Evolutionary conservation across 306 rosid genomes (phyloP).

Genomic region (Boehmeria nivea): DNA sequence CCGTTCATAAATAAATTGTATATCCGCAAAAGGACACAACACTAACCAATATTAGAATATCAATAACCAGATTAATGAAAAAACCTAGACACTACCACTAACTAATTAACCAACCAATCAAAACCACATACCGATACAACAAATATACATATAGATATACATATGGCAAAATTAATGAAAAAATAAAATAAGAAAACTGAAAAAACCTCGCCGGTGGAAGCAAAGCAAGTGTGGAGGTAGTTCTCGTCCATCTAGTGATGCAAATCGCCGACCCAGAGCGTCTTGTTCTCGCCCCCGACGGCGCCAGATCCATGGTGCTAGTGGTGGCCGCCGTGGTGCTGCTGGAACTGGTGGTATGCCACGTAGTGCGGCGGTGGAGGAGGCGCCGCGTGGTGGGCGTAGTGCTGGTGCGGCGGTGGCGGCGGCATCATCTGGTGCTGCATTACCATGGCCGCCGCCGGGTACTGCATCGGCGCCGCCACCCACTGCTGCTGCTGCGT

Average conservation of each 20-base stretch:
- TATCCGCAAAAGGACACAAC: too few relatives aligned
- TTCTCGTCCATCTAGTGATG: constrained; percentile 96
- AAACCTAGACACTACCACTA: too few relatives aligned
- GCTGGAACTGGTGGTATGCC: constrained; percentile 46
- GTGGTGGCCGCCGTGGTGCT: constrained; percentile 47
- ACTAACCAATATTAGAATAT: too few relatives aligned
- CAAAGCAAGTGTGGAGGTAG: constrained; percentile 79
- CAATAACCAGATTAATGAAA: too few relatives aligned
- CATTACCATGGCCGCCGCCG: constrained; percentile 86
- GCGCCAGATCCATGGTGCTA: constrained; percentile 58
- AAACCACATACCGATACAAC: too few relatives aligned
- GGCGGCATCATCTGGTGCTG: constrained; percentile 85
- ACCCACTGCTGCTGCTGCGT: constrained; percentile 71
- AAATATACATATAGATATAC: too few relatives aligned
- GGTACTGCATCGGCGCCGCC: constrained; percentile 87
- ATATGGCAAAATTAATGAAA: too few relatives aligned
- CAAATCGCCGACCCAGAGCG: too few relatives aligned
- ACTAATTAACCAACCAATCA: too few relatives aligned
- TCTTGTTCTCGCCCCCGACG: constrained; percentile 57
- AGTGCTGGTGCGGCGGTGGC: constrained; percentile 79
- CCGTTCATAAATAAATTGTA: constrained; percentile 61
- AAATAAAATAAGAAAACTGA: not conserved
- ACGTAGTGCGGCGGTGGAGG: constrained; percentile 51
- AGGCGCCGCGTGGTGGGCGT: too few relatives aligned
- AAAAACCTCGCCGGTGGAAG: constrained; percentile 53